phyloP scores from a whole-genome alignment of 2,329 filamentous ascomycete species.

The Graphilbum ipis-grandicollis region DNA sequence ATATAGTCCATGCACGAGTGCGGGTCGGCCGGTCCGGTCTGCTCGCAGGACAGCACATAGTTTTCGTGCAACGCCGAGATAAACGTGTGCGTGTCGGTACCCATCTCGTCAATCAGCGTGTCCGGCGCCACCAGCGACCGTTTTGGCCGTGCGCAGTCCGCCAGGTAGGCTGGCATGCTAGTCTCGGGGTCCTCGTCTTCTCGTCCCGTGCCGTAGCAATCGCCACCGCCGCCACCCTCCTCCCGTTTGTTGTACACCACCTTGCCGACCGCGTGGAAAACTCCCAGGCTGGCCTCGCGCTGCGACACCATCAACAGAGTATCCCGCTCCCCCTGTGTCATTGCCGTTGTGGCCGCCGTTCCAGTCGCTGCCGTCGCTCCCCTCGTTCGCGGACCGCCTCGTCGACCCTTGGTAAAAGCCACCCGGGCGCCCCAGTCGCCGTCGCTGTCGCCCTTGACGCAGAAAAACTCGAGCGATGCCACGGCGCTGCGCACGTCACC shows the following conservation, averaged over 20 bases:
- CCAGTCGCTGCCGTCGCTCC: too few relatives aligned
- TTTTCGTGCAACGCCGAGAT: conserved; percentile 43
- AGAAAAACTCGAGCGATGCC: conserved; percentile 82
- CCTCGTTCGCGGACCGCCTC: too few relatives aligned
- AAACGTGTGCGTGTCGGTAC: conserved; percentile 57
- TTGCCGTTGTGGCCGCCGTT: conserved; percentile 12
- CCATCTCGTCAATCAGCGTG: conserved; percentile 76
- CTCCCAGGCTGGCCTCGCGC: conserved; percentile 75
- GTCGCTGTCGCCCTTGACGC: conserved; percentile 60
- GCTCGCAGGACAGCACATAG: conserved; percentile 69
- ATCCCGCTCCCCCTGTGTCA: conserved; percentile 65
- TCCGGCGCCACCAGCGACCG: conserved; percentile 52
- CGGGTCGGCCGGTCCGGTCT: conserved; percentile 27
- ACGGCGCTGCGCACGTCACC: conserved; percentile 90
- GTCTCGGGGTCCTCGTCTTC: conserved; percentile 29
- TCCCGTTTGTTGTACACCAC: conserved; percentile 91
- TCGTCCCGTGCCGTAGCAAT: too few relatives aligned
- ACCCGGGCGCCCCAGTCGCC: conserved; percentile 62
- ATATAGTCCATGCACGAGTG: conserved; percentile 57
- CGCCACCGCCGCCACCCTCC: conserved; percentile 24
- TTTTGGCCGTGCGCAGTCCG: conserved; percentile 39
- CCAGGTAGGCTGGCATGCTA: conserved; percentile 36
- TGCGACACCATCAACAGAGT: conserved; percentile 68
- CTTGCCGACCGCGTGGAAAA: conserved; percentile 92
- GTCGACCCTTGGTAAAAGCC: conserved; percentile 49